Evolutionary conservation across 1,139 yeast genomes (phyloP).

Genomic region (Sugiyamaella pinicola): DNA sequence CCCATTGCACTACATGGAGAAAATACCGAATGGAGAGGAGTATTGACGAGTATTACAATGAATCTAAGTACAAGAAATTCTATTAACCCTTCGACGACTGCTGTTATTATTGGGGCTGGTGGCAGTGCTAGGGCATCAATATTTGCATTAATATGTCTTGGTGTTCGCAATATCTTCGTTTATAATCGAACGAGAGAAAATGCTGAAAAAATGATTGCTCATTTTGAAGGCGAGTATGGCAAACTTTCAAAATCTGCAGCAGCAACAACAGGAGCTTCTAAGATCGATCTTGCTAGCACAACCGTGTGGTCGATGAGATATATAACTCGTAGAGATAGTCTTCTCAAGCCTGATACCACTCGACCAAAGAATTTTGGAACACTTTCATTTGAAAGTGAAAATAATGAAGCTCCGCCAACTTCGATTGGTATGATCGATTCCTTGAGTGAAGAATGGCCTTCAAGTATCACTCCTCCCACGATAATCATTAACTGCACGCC

Average conservation of each 20-base stretch:
- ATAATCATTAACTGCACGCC: slow-evolving; percentile 25
- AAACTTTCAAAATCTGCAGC: slow-evolving; percentile 10
- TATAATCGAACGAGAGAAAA: slow-evolving; percentile 60
- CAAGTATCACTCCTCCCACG: slow-evolving; percentile 21
- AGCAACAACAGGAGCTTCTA: slow-evolving; percentile 16
- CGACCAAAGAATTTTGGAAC: slow-evolving; percentile 25
- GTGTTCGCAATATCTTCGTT: slow-evolving; percentile 70
- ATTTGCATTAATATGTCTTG: slow-evolving; percentile 71
- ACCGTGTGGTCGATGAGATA: slow-evolving; percentile 24
- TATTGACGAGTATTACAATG: slow-evolving; percentile 45
- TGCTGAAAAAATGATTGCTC: slow-evolving; percentile 49
- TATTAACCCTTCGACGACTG: slow-evolving; percentile 25
- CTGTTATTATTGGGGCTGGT: slow-evolving; percentile 79
- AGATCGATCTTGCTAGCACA: slow-evolving; percentile 19
- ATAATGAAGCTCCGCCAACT: neutral
- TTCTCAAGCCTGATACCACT: slow-evolving; percentile 19
- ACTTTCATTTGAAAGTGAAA: slow-evolving; percentile 22
- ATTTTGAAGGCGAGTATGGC: slow-evolving; percentile 20
- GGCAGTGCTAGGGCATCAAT: slow-evolving; percentile 90
- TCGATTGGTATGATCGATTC: slow-evolving; percentile 22
- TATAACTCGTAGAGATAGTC: slow-evolving; percentile 13
- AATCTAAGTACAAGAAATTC: slow-evolving; percentile 23
- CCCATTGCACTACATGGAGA: slow-evolving; percentile 57
- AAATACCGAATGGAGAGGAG: slow-evolving; percentile 89
- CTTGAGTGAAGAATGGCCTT: slow-evolving; percentile 22